Base-by-base conservation (phyloP, 108 stramenopile species). In the Fistulifera solaris region DNA sequence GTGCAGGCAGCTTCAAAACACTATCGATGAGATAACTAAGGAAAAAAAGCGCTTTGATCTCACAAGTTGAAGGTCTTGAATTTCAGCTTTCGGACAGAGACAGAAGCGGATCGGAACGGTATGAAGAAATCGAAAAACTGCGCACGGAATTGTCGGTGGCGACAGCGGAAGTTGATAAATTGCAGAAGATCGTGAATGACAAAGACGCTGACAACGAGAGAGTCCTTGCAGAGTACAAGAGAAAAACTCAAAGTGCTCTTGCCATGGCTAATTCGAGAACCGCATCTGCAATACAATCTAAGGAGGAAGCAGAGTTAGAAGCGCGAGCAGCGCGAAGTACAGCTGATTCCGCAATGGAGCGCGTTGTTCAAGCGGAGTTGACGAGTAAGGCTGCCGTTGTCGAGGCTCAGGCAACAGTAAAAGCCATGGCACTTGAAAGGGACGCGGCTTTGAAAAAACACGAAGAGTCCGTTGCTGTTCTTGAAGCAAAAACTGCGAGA, bases 261-360 rank as follows among this genome's bases (percentile, higher is more conserved):
- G 71, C 81, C 19, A 54, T 74, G 14, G 79, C 89, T 31, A 92
- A 92, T 56, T 60, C 86, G 10, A 73, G 89, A 7, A 57, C 76
- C 14, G 89, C 89, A 13, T 61, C 83, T 24, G 83, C 89, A 21
- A 76, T 85, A 22, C 84, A 85, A 55, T 81, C 89, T 14, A 80
- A 75, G 57, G 89, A 87, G 64, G 89, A 92, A 68, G 86, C 86
- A 2, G 89, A 91, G 61, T 55, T 82, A 38, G 89, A 87, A 54
- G 85, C 89, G 52, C 63, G 79, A 13, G 76, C 80, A 17, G 85
- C 89, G 1, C 77, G 76, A 46, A 62, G 71, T 18, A 76, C 81
- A 14, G 73, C 83, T 15, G 80, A 84, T 56, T 68, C 77, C 35
- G 76, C 83, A 10, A 74, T 91, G 61, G 68, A 82, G 31, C 63